These are phyloP conservation scores for Penicillium paneum DNA, from an alignment of 2,329 filamentous ascomycete genomes.

Conservation along the genomic window DNA sequence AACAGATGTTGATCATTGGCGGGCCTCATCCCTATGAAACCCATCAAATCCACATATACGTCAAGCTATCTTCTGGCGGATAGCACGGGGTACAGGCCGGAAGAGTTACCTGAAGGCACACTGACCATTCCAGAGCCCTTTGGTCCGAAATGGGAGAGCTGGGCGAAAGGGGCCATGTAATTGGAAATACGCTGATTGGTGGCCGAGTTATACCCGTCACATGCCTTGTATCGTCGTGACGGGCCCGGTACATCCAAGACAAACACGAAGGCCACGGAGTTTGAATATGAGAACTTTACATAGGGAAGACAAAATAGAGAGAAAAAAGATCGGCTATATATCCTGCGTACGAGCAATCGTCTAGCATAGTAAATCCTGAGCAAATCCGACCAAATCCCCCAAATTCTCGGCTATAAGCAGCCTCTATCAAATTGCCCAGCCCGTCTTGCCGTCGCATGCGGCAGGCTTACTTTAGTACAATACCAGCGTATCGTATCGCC, in stretches of 20 bases:
- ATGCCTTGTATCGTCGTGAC: constrained; percentile 27
- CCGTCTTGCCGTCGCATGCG: constrained; percentile 32
- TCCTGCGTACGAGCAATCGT: not conserved
- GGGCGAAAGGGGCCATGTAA: constrained; percentile 13
- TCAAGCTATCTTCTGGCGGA: not conserved
- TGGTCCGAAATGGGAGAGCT: constrained; percentile 15
- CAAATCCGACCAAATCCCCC: not conserved
- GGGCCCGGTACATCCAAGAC: not conserved
- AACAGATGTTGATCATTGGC: not conserved
- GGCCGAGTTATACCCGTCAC: constrained; percentile 20
- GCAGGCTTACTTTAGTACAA: constrained; percentile 21
- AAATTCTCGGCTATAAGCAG: not conserved
- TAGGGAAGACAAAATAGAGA: not conserved
- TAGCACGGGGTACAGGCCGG: constrained; percentile 15
- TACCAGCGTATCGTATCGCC: constrained; percentile 30
- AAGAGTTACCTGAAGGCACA: constrained; percentile 3
- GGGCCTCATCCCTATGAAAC: not conserved
- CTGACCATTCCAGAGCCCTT: constrained; percentile 8
- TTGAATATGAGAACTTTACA: not conserved
- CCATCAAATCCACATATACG: constrained; percentile 12
- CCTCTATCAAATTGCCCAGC: constrained; percentile 15
- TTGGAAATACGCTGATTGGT: constrained; percentile 24
- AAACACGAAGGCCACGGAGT: not conserved
- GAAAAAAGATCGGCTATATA: not conserved
- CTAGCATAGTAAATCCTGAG: not conserved